Base-by-base conservation (phyloP, 2,329 filamentous ascomycete genomes). In the Fusarium anguioides region DNA sequence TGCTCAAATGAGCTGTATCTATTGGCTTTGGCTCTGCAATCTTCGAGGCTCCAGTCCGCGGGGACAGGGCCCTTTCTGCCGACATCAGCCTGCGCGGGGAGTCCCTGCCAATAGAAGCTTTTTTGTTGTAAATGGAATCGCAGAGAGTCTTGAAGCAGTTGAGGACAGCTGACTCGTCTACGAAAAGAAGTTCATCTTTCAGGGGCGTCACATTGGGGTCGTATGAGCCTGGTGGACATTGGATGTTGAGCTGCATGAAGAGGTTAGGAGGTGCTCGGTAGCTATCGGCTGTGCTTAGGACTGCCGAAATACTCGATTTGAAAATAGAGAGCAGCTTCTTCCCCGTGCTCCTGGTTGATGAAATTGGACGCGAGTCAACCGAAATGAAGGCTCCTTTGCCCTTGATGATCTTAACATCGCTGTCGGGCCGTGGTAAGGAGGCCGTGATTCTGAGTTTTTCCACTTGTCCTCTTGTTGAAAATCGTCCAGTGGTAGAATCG, bases 151-250 rank as follows among this genome's bases (percentile, higher is more conserved):
- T 79, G 47, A 88, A 87, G 18, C 81, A 75, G n/a, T 78, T 69
- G 3, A 86, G 64, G 0, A 87, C 41, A 4, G 51, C 46, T 4
- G 75, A 45, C 63, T 89, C 84, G 48, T 92, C 80, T 6, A 80
- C 81, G 71, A 94, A 93, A 1, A 93, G 72, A 3, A 94, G 83
- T 69, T 93, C 87, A 56, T 92, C 87, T 73, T 94, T 94, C 5
- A 87, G 81, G 5, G 91, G 86, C 60, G 93, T 88, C 8, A 94
- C 77, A 67, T 94, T 94, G 2, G 84, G 81, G 76, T 94, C 91
- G 70, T 94, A 94, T 58, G 82, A 88, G 26, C 83, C 83, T 2
- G 79, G 73, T 0, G 87, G 84, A 71, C 90, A 94, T 15, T 75
- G 75, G 27, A 94, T 87, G 56, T 88, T 85, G 35, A 94, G 76